Evolutionary conservation across 495 filamentous ascomycete genomes (phyloP).

Genomic region (Elaphomyces granulatus): DNA sequence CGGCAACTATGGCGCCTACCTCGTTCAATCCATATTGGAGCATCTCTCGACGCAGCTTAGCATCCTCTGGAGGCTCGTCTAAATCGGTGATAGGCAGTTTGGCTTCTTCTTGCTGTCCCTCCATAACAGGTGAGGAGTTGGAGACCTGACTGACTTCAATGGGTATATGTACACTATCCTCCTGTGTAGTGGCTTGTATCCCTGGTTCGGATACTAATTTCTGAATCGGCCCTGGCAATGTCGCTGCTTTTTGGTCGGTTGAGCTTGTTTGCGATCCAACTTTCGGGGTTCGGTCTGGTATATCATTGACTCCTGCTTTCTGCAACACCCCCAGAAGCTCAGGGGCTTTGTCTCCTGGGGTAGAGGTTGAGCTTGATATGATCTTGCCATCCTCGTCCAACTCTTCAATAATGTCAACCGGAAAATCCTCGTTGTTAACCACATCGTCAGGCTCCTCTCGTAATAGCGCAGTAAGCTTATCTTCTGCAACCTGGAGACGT

Average conservation of each 20-base stretch:
- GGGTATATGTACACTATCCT: neutral
- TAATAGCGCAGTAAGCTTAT: slow-evolving; percentile 44
- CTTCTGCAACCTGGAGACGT: slow-evolving; percentile 50
- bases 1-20: slow-evolving; percentile 82
- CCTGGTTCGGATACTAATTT: neutral
- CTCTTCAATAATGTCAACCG: slow-evolving; percentile 81
- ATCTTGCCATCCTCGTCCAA: slow-evolving; percentile 87
- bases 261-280: neutral
- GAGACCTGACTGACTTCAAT: neutral
- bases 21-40: slow-evolving; percentile 75
- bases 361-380: slow-evolving; percentile 45
- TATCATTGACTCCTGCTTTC: slow-evolving; percentile 51
- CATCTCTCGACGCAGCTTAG: slow-evolving; percentile 76
- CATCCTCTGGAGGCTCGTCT: slow-evolving; percentile 67
- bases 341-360: slow-evolving; percentile 43
- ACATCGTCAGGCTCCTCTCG: slow-evolving; percentile 18
- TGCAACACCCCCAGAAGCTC: slow-evolving; percentile 51
- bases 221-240: neutral
- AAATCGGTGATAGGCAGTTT: slow-evolving; percentile 23
- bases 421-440: slow-evolving; percentile 30
- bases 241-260: neutral
- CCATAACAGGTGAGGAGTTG: neutral
- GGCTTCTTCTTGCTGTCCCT: neutral
- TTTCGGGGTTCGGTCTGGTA: slow-evolving; percentile 15
- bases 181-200: neutral